These are phyloP conservation scores for Sporothrix humicola DNA, from an alignment of 2,329 filamentous ascomycete genomes.

Conservation along the genomic window DNA sequence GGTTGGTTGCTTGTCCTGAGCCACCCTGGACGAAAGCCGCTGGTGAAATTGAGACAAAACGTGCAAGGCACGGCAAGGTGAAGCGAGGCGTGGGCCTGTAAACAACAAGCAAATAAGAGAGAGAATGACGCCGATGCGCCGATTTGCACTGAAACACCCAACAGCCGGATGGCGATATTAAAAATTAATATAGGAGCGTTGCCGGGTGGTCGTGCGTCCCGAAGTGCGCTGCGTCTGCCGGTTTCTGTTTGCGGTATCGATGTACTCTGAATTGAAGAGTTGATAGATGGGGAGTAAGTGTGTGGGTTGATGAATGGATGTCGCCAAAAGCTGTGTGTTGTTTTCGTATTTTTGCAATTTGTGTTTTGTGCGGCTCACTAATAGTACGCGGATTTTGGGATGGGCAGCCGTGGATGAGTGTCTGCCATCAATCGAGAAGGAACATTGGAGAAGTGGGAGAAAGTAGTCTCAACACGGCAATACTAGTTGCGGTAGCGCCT, in stretches of 20 bases:
- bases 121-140: not conserved
- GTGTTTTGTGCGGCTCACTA: no score
- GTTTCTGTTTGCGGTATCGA: not conserved
- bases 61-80: not conserved
- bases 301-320: not conserved
- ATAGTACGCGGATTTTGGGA: no score
- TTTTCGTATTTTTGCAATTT: no score
- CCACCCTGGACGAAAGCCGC: not conserved
- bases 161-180: constrained; percentile 4
- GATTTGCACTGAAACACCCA: not conserved
- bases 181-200: not conserved
- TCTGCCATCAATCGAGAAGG: no score
- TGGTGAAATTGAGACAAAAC: not conserved
- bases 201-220: not conserved
- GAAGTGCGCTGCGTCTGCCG: not conserved
- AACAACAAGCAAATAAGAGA: not conserved
- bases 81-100: constrained; percentile 1
- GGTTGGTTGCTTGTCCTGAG: not conserved
- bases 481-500: no score
- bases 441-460: no score
- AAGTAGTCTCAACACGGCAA: no score
- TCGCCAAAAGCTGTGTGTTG: no score
- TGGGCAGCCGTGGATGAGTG: no score
- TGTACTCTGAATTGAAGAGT: not conserved
- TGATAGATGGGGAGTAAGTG: not conserved